These are phyloP conservation scores for Rubus parviflorus DNA, from an alignment of 306 rosid species.

Conservation along the genomic window DNA sequence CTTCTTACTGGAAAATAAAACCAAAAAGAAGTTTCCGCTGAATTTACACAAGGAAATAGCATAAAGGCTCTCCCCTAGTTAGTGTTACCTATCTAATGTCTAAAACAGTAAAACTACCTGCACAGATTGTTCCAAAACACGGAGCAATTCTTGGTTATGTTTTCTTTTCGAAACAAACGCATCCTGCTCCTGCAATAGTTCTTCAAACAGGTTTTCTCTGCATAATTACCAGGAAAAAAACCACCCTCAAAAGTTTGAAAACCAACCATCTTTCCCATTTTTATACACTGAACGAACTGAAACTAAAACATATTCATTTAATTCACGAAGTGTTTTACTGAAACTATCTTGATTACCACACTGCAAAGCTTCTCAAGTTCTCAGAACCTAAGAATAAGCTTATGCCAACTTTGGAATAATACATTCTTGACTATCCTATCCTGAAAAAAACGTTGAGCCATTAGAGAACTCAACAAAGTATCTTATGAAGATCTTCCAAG, in stretches of 20 bases:
- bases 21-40: no score
- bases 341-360: no score
- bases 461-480: no score
- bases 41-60: neutral
- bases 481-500: no score
- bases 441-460: no score
- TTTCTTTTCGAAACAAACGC: constrained; percentile 34
- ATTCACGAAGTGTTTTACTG: neutral
- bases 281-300: neutral
- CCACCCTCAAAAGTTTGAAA: constrained; percentile 5
- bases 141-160: constrained; percentile 14
- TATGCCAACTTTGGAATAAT: no score
- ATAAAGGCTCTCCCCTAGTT: neutral
- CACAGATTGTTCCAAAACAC: constrained; percentile 30
- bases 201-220: constrained; percentile 45
- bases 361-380: no score
- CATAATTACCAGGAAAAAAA: constrained; percentile 14
- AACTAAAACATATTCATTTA: neutral
- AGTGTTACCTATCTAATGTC: neutral
- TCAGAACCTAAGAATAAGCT: no score
- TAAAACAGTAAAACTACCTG: constrained; percentile 26
- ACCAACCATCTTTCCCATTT: neutral
- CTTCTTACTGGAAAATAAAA: no score
- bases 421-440: no score
- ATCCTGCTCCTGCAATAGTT: constrained; percentile 40